These are phyloP conservation scores for Pythium diclinum DNA, from an alignment of 352 stramenopile genomes.

Conservation along the genomic window DNA sequence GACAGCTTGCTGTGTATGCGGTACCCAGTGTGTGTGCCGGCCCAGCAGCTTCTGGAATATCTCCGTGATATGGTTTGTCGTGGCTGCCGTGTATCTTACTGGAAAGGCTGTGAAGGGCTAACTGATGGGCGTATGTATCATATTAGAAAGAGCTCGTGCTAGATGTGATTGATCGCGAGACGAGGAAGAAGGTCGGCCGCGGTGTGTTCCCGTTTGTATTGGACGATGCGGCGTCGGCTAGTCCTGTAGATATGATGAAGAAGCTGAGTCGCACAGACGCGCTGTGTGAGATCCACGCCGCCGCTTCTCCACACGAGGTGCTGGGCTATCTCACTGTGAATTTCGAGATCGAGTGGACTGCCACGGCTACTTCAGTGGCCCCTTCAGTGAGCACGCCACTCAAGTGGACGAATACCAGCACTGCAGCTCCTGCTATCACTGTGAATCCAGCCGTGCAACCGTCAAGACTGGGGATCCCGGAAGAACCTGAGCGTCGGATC, in stretches of 20 bases:
- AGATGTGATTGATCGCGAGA: conserved; percentile 59
- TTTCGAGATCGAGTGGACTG: conserved; percentile 25
- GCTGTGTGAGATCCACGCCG: conserved; percentile 26
- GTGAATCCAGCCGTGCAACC: conserved; percentile 18
- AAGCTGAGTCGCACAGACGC: conserved; percentile 42
- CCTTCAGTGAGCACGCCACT: conserved; percentile 16
- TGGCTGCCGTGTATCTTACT: too few relatives aligned
- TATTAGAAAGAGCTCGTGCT: conserved; percentile 45
- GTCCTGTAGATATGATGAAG: conserved; percentile 19
- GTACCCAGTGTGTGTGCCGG: conserved; percentile 38
- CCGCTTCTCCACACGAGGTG: background rate
- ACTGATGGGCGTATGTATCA: background rate
- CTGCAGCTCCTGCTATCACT: conserved; percentile 9
- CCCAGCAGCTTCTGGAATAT: conserved; percentile 46
- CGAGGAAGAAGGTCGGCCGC: conserved; percentile 37
- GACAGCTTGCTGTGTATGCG: conserved; percentile 38
- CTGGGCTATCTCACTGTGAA: conserved; percentile 26
- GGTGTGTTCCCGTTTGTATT: conserved; percentile 25
- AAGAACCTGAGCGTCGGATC: conserved; percentile 10
- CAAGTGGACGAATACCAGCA: conserved; percentile 19
- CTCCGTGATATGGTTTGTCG: conserved; percentile 48
- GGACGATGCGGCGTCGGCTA: background rate
- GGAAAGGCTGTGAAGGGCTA: too few relatives aligned
- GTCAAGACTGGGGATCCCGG: background rate
- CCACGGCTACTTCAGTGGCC: background rate